Evolutionary conservation across 305 asterid genomes (phyloP), one percentile per base, ranked within the genome.

Genomic region (Solanum hybrid): DNA sequence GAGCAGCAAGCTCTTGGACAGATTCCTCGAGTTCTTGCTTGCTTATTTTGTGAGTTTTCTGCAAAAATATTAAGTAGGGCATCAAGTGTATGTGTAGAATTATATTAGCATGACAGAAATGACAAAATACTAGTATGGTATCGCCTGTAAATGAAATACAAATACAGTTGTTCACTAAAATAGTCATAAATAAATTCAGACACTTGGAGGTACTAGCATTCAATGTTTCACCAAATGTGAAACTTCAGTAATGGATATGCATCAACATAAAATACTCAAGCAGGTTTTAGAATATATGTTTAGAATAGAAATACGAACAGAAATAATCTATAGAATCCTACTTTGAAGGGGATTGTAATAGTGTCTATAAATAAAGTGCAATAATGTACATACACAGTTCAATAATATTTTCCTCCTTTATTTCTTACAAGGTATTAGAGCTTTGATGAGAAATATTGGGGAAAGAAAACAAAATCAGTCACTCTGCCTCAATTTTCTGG

Each of bases 1-100:
- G 96, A 26, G 94, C 93, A 88, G 98, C 97, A 93, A 97, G 98
- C 92, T 96, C 98, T 89, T 93, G 97, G 93, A 97, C 95, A 29
- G 98, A 94, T 85, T 94, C 91, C 90, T 92, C 91, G 89, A 96
- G 87, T 83, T 94, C 96, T 92, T 94, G 94, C 92, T 94, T 92
- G 88, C 92, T 93, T 89, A 77, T 90, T 79, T 91, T 91, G 86
- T 84, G 91, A 87, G 90, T 89, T 87, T 89, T 92, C 98, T 96
- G 96, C 61, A 72, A 88, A 83, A 81, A n/a, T n/a, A 79, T 89
- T 90, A 39, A 84, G 31, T 84, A 57, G 39, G 77, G 13, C 31
- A 84, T 14, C 76, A 51, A 9, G 73, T 31, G 22, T 31, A 45
- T 29, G 88, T 45, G 17, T 6, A 45, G 9, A 20, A 78, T 41